Conservation (phyloP, 2,329 filamentous ascomycete species). For the Sclerotinia subarctica region DNA sequence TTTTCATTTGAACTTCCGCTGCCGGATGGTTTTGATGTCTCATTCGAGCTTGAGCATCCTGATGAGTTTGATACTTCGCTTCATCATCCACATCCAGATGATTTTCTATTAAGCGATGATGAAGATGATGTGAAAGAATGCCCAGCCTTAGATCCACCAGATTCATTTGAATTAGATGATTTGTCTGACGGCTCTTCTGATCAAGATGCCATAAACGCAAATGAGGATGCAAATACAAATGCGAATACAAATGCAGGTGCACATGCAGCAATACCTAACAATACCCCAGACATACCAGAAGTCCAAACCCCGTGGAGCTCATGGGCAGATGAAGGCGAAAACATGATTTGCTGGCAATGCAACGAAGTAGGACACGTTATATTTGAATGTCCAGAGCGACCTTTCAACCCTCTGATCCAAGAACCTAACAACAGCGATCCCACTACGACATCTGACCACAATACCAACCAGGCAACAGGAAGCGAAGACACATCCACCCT, state of each 20-base stretch:
- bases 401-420: neutral
- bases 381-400: neutral
- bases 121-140: neutral
- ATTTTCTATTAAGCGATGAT: neutral
- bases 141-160: no score
- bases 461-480: neutral
- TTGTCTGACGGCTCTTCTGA: neutral
- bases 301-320: neutral
- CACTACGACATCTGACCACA: neutral
- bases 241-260: neutral
- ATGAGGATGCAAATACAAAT: neutral
- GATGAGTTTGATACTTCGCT: neutral
- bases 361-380: neutral
- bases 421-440: neutral
- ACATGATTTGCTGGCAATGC: neutral
- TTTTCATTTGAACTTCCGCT: neutral
- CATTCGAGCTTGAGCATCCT: neutral
- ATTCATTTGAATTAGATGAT: neutral
- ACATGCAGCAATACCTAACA: neutral
- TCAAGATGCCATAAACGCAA: neutral
- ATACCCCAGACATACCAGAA: neutral
- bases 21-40: neutral
- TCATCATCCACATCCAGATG: neutral
- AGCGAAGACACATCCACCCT: no score
- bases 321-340: neutral